Conservation (phyloP, 2,329 filamentous ascomycete genomes). For the Fusarium miscanthi region DNA sequence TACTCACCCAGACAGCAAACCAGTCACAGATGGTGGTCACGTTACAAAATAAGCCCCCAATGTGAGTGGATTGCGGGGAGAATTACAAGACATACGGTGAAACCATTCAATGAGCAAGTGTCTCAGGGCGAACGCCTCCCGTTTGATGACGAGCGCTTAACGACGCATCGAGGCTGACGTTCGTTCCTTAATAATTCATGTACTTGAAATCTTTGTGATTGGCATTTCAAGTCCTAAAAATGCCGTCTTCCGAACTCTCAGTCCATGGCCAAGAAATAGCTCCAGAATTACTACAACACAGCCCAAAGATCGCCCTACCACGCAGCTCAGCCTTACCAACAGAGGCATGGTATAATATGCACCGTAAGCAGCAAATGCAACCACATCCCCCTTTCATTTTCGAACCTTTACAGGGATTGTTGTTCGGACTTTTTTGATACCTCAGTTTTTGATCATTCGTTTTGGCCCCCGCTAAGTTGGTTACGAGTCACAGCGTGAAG, state of each 20-base stretch:
- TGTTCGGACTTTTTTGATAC: background rate
- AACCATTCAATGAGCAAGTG: background rate
- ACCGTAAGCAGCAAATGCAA: conserved; percentile 31
- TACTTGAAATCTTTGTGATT: background rate
- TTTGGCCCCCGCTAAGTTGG: background rate
- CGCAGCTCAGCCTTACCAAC: conserved; percentile 35
- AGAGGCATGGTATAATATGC: conserved; percentile 37
- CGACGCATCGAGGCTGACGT: conserved; percentile 2
- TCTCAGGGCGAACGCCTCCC: conserved; percentile 13
- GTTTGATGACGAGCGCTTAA: background rate
- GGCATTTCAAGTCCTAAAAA: background rate
- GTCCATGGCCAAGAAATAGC: conserved; percentile 6
- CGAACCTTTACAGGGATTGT: background rate
- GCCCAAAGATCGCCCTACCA: conserved; percentile 18
- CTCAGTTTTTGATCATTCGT: conserved; percentile 11
- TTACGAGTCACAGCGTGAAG: conserved; percentile 8
- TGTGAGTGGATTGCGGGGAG: conserved; percentile 15
- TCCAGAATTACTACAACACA: conserved; percentile 14
- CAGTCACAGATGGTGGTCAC: conserved; percentile 27
- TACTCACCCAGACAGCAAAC: conserved; percentile 1
- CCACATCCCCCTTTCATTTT: background rate
- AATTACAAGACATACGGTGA: conserved; percentile 9
- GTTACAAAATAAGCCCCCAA: conserved; percentile 14
- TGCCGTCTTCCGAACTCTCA: background rate
- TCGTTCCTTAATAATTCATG: background rate